phyloP scores from a whole-genome alignment of 2,329 filamentous ascomycete species.

The Davidsoniella neocaledoniae region DNA sequence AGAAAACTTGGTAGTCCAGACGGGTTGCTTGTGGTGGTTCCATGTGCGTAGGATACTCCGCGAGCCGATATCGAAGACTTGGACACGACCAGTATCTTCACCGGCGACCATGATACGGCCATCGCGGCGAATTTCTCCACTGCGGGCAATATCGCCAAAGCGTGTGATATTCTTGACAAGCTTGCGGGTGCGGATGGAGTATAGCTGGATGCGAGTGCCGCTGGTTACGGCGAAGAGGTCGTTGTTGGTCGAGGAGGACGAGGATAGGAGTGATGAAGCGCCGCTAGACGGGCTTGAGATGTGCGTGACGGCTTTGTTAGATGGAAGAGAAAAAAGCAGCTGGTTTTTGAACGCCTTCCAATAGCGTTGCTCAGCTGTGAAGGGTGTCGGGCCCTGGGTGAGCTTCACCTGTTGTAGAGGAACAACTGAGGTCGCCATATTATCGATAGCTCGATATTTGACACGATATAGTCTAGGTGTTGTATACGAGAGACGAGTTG shows the following conservation, averaged over 20 bases:
- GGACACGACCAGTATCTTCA: conserved; percentile 79
- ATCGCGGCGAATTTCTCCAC: conserved; percentile 75
- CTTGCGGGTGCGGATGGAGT: conserved; percentile 81
- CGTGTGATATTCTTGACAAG: conserved; percentile 85
- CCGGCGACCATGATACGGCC: conserved; percentile 79
- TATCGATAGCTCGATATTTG: conserved; percentile 8
- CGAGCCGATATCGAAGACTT: conserved; percentile 82
- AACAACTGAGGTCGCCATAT: conserved; percentile 75
- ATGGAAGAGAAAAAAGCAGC: conserved; percentile 75
- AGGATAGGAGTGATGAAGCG: conserved; percentile 24
- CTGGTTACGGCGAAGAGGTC: conserved; percentile 88
- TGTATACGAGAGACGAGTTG: not conserved
- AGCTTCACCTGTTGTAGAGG: conserved; percentile 69
- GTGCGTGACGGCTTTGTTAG: conserved; percentile 76
- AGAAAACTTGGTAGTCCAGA: conserved; percentile 87
- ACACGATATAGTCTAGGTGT: not conserved
- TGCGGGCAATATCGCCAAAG: conserved; percentile 81
- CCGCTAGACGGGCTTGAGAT: conserved; percentile 44
- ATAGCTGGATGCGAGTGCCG: conserved; percentile 82
- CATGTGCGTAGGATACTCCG: conserved; percentile 90
- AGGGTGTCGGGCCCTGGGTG: conserved; percentile 61
- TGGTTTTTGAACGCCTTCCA: conserved; percentile 93
- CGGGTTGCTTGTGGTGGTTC: conserved; percentile 84
- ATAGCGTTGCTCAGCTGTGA: conserved; percentile 87
- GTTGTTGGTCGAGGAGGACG: conserved; percentile 30